Evolutionary conservation across 129 eudicot genomes (phyloP), one percentile per base, ranked within the genome.

Genomic region (Chrysanthemum lavandulifolium): DNA sequence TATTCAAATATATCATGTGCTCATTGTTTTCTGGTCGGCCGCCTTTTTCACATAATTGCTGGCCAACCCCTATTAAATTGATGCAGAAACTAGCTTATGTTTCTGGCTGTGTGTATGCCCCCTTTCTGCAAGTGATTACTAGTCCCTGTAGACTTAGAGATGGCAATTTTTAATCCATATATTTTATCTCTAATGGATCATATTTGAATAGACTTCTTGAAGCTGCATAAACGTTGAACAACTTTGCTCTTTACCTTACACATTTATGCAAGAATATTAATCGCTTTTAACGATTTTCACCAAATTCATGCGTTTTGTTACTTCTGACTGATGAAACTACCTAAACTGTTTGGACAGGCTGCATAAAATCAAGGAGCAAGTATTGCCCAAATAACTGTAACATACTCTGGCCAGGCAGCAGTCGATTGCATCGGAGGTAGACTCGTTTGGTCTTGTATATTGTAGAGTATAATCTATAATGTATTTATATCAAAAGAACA

Each of bases 301-400:
- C 47, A 7, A 40, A 40, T 40, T 1, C 45, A 61, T 27, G 66
- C 66, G 4, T 14, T 33, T 72, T 60, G 5, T 43, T 11, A 43
- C 54, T 49, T 21, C 31, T 50, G 47, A 69, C 69, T 11, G 27
- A 68, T 18, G 47, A 58, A 76, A 31, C 29, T 12, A 70, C 40
- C 15, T 8, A 52, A 43, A 36, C 8, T 78, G 52, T 78, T 63
- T 71, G 67, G 25, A 55, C 73, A 78, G 78, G 78, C 78, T 21
- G 73, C 53, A 45, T 72, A 72, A 72, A 27, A 7, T 56, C 21
- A 27, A 45, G 72, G 65, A 36, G 36, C 67, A 77, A 43, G 14
- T 25, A 56, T 67, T 18, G 3, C 73, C 50, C 59, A 57, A 23
- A 19, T 71, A 70, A 53, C 72, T 18, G 47, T 69, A 61, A 70